Evolutionary conservation across 805 yeast species (phyloP), one percentile per base, ranked within the genome.

Genomic region (Tetrapisispora taiwanensis): DNA sequence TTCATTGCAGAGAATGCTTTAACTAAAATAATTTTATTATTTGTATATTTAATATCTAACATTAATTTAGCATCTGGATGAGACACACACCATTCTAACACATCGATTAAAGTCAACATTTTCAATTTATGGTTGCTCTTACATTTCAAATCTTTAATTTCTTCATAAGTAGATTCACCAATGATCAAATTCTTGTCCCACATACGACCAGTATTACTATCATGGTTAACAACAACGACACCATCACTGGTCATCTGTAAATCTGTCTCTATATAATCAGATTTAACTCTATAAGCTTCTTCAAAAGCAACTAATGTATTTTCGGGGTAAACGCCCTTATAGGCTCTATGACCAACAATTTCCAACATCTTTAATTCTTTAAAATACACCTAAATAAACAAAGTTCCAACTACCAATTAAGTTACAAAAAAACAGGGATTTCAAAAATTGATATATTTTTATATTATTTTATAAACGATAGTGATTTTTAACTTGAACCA

Each of bases 211-310:
- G 81, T 69, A 39, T 56, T 60, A 4, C 70, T 61, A 46, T 78
- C 83, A 51, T 78, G 84, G 48, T 73, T 72, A 40, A 78, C 63
- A 17, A 78, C 76, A 2, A 76, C 70, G 4, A 65, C 65, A n/a
- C 75, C 75, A 52, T 78, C 84, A 3, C 55, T 51, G 1, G 79
- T 65, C 47, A 76, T 65, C 52, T 76, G 82, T 27, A 78, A 59
- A 52, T 78, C 84, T 15, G 78, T 72, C 54, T 76, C 82, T 18
- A 77, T 65, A 20, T 70, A 66, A 39, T 62, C 68, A 9, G 68
- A 69, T 7, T 72, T 73, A 13, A 67, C 71, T 15, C 66, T 70
- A n/a, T 68, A 57, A 1, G 78, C 77, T 22, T 69, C 71, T 14
- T 70, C 56, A 52, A 73, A 71, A 0, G 78, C 75, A 4, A 61